phyloP scores from a whole-genome alignment of 768 basidiomycete genomes.

The Auriculariales sp. region DNA sequence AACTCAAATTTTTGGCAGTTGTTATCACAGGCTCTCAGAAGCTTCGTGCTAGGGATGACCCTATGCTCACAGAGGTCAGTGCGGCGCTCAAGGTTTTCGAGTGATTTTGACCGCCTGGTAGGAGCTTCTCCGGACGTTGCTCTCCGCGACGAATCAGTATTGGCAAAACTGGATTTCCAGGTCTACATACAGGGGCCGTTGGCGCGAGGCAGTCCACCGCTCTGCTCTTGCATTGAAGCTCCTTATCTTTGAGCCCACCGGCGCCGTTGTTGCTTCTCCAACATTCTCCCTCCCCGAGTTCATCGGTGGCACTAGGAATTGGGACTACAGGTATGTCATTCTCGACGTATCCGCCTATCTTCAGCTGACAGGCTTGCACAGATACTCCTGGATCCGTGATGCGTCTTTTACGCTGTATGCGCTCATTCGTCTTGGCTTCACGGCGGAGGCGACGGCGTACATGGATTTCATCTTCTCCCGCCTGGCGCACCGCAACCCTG shows the following conservation, averaged over 20 bases:
- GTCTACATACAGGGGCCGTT: slow-evolving; percentile 81
- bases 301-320: slow-evolving; percentile 81
- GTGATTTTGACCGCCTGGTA: slow-evolving; percentile 13
- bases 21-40: slow-evolving; percentile 31
- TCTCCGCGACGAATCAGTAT: slow-evolving; percentile 56
- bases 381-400: slow-evolving; percentile 77
- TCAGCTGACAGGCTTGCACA: neutral
- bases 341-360: neutral
- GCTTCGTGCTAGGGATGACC: slow-evolving; percentile 47
- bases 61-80: slow-evolving; percentile 47
- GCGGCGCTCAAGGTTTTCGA: neutral
- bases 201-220: slow-evolving; percentile 90
- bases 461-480: slow-evolving; percentile 86
- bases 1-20: slow-evolving; percentile 12
- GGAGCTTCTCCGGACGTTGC: slow-evolving; percentile 42
- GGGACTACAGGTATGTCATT: slow-evolving; percentile 53
- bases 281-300: slow-evolving; percentile 90
- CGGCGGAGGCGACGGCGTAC: slow-evolving; percentile 75
- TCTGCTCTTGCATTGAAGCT: slow-evolving; percentile 90
- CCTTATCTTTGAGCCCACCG: slow-evolving; percentile 85
- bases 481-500: slow-evolving; percentile 67
- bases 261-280: slow-evolving; percentile 88
- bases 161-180: slow-evolving; percentile 86
- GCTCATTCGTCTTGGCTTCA: slow-evolving; percentile 85
- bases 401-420: slow-evolving; percentile 93